Conservation (phyloP, 1,139 yeast genomes). For the Sugiyamaella xylanicola region DNA sequence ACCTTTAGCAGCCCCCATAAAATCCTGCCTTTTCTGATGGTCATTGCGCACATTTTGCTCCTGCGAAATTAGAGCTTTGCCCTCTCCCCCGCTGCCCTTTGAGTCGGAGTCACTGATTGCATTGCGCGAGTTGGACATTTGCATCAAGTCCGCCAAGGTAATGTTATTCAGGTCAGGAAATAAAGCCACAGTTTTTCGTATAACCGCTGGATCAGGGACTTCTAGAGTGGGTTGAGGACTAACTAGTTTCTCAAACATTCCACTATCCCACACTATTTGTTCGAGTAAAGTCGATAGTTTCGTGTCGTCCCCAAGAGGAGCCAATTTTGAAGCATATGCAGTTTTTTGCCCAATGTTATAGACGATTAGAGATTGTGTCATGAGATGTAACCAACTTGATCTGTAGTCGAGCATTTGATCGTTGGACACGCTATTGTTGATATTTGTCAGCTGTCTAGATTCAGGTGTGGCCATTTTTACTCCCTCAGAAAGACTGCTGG, state of each 20-base stretch:
- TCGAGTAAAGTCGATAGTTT: slow-evolving; percentile 43
- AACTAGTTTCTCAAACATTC: slow-evolving; percentile 24
- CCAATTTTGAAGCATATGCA: neutral
- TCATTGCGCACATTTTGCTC: neutral
- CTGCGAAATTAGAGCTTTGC: neutral
- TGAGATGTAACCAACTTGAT: slow-evolving; percentile 26
- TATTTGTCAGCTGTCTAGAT: neutral
- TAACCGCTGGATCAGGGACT: slow-evolving; percentile 26
- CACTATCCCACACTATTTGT: slow-evolving; percentile 51
- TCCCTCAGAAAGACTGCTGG: neutral
- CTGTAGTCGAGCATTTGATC: slow-evolving; percentile 18
- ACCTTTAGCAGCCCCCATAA: neutral
- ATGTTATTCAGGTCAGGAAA: slow-evolving; percentile 28
- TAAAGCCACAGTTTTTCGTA: slow-evolving; percentile 23
- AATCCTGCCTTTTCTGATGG: neutral
- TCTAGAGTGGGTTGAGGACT: slow-evolving; percentile 17
- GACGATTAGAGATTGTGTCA: slow-evolving; percentile 19
- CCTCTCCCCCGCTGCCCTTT: neutral
- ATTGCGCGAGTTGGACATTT: slow-evolving; percentile 20
- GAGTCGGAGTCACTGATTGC: neutral
- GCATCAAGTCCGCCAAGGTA: slow-evolving; percentile 29
- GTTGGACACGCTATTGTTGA: neutral
- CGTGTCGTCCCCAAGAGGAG: slow-evolving; percentile 22
- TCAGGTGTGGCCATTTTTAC: neutral
- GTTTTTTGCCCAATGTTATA: slow-evolving; percentile 4